These are phyloP conservation scores for Astragalus membranaceus DNA, from an alignment of 306 rosid genomes.

Conservation along the genomic window DNA sequence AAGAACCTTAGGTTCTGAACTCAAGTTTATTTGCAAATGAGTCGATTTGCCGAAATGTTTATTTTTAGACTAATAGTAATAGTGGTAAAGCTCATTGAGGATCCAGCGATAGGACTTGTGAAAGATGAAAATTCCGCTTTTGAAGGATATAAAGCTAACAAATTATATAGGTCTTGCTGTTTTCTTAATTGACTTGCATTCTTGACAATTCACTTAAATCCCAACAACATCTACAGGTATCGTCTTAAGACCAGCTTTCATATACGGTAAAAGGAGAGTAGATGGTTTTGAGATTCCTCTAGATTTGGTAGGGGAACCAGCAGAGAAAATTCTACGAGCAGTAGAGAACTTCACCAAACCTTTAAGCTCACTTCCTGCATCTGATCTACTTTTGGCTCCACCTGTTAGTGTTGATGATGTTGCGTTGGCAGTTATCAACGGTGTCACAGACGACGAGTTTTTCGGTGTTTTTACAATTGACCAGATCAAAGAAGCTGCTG, in stretches of 20 bases:
- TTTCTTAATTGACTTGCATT: not conserved
- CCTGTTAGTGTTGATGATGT: conserved; percentile 91
- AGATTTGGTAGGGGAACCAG: conserved; percentile 75
- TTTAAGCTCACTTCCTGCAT: conserved; percentile 78
- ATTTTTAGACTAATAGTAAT: not conserved
- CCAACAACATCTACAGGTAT: conserved; percentile 57
- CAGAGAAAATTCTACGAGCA: conserved; percentile 62
- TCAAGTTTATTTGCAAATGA: not conserved
- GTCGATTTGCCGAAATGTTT: not conserved
- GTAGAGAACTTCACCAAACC: conserved; percentile 73
- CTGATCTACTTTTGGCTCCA: conserved; percentile 78
- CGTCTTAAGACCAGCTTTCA: conserved; percentile 82
- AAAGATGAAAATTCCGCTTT: conserved; percentile 5
- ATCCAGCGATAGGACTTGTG: not conserved
- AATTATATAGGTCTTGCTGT: not conserved
- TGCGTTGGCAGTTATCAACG: conserved; percentile 68
- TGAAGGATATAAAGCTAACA: not conserved
- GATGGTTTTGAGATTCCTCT: conserved; percentile 80
- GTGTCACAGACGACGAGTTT: conserved; percentile 68
- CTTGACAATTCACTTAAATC: conserved; percentile 10
- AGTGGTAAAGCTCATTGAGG: not conserved
- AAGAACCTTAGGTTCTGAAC: not conserved
- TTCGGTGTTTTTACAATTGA: conserved; percentile 83
- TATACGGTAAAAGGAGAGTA: conserved; percentile 86
- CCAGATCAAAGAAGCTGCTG: conserved; percentile 92